Evolutionary conservation across 2,329 filamentous ascomycete genomes (phyloP).

Genomic region (Alternaria solani): DNA sequence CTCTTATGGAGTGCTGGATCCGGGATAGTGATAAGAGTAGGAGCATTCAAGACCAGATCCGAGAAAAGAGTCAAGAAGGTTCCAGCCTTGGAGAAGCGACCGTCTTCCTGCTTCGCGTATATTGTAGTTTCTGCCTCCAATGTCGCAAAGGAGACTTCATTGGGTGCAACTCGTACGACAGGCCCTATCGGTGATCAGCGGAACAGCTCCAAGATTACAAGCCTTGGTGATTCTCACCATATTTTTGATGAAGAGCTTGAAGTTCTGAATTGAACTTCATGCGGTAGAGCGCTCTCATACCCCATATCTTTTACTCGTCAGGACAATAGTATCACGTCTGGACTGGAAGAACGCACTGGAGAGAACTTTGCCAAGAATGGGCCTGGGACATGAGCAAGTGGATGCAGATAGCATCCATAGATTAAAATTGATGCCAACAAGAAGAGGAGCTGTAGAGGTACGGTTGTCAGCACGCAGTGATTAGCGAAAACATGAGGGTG

Average conservation of each 20-base stretch:
- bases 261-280: slow-evolving; percentile 7
- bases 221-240: neutral
- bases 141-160: slow-evolving; percentile 4
- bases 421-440: neutral
- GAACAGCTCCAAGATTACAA: neutral
- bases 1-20: slow-evolving; percentile 1
- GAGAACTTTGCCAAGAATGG: slow-evolving; percentile 3
- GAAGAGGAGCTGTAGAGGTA: neutral
- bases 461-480: neutral
- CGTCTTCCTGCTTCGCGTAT: slow-evolving; percentile 5
- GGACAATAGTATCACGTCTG: neutral
- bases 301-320: slow-evolving; percentile 1
- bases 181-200: neutral
- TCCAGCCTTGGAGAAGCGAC: slow-evolving; percentile 3
- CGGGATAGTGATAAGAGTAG: slow-evolving; percentile 5
- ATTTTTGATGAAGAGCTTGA: neutral
- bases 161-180: slow-evolving; percentile 1
- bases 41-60: slow-evolving; percentile 2
- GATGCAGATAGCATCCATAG: neutral
- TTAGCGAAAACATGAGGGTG: neutral
- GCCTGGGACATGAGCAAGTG: slow-evolving; percentile 1
- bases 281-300: slow-evolving; percentile 2
- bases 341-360: neutral
- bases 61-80: slow-evolving; percentile 7
- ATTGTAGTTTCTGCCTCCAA: neutral